Conservation (phyloP, 306 rosid genomes). For the Pterocarpus santalinus region DNA sequence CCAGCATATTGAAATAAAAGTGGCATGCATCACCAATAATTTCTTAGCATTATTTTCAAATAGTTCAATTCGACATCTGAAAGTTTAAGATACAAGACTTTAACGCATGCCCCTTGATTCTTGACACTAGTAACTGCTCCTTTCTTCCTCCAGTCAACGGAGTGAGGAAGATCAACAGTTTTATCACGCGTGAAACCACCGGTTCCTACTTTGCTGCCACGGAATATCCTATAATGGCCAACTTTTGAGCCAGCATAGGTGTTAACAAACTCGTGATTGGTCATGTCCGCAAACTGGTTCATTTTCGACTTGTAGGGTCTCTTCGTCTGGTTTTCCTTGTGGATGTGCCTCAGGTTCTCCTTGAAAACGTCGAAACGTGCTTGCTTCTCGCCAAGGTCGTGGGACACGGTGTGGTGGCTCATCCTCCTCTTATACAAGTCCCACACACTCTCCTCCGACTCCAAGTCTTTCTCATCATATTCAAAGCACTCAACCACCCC, state of each 20-base stretch:
- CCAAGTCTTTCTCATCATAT: constrained; percentile 57
- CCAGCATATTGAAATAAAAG: neutral
- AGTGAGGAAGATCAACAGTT: neutral
- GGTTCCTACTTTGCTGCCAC: neutral
- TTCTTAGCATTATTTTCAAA: too few species aligned
- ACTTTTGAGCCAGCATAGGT: constrained; percentile 23
- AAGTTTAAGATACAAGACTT: too few species aligned
- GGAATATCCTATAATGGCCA: neutral
- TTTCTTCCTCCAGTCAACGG: constrained; percentile 57
- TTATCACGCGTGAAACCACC: neutral
- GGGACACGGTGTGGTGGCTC: constrained; percentile 53
- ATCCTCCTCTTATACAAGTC: constrained; percentile 56
- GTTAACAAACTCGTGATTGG: constrained; percentile 53
- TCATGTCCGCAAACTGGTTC: constrained; percentile 65
- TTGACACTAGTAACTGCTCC: constrained; percentile 58
- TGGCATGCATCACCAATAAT: too few species aligned
- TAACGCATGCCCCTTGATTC: constrained; percentile 51
- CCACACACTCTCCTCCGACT: constrained; percentile 53
- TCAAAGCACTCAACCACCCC: neutral
- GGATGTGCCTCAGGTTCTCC: constrained; percentile 55
- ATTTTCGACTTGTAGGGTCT: constrained; percentile 63
- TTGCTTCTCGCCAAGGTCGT: constrained; percentile 48
- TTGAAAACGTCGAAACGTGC: constrained; percentile 63
- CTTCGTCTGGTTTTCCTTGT: constrained; percentile 58
- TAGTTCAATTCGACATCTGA: too few species aligned